Base-by-base conservation (phyloP, 306 rosid species). In the Fragaria ananassa region DNA sequence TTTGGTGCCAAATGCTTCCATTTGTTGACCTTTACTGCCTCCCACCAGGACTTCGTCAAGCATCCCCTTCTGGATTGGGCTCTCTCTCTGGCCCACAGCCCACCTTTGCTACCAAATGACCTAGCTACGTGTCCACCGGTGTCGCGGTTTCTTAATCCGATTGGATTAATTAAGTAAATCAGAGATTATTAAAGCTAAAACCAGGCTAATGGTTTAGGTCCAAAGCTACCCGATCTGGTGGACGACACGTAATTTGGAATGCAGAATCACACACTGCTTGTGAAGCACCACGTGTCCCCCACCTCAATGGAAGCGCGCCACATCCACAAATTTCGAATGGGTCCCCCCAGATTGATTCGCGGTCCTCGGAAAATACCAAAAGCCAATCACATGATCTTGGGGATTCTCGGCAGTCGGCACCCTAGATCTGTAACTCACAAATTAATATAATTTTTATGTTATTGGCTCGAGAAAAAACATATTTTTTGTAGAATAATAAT, bases 231-330 rank as follows among this genome's bases (percentile, higher is more conserved):
- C 17, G n/a, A 2, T 45, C 18, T 4, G 25, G 45, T 10, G 18
- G 58, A 60, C 57, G 78, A 27, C 60, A 6, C 50, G 68, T 35
- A 44, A 46, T 29, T 42, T 25, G 5, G 1, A 41, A 25, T 17
- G 68, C 19, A 10, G 25, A 18, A 62, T 74, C 4, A 51, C 47
- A 58, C 68, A 5, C 45, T 58, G 68, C 23, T 29, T 8, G 3
- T 50, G 60, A 68, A 19, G 70, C 45, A 18, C 31, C 70, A 74
- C 51, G 58, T 74, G 78, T 74, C 53, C n/a, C 69, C 70, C 34
- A 42, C 13, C 69, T 27, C 69, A 27, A 74, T 18, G 44, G 56
- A 44, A 58, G 8, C 12, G 76, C 34, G 23, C 77, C 56, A 74
- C 77, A 4, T 41, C 64, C 68, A 23, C 51, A 56, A 56, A 2